Conservation (phyloP, 192 early-diverging fungal species). For the Backusella psychrophila region DNA sequence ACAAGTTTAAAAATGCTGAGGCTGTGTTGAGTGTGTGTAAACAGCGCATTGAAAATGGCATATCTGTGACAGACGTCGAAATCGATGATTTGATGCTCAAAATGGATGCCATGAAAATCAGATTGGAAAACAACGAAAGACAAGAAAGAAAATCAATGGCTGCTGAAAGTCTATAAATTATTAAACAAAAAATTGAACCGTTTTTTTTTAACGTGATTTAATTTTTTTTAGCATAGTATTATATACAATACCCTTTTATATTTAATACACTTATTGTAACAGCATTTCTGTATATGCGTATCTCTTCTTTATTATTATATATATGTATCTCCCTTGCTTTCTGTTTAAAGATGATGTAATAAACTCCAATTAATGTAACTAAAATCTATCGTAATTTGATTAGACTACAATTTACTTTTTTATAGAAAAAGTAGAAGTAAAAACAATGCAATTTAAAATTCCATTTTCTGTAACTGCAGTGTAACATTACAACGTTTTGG, state of each 20-base stretch:
- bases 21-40: not conserved
- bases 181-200: too few relatives aligned
- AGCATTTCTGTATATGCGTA: not conserved
- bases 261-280: not conserved
- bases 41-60: not conserved
- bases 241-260: not conserved
- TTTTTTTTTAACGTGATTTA: too few relatives aligned
- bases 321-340: not conserved
- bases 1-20: not conserved
- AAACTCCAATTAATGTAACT: not conserved
- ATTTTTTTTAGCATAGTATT: not conserved
- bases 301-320: not conserved
- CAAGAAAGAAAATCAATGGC: not conserved
- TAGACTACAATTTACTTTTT: too few relatives aligned
- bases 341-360: not conserved
- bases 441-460: too few relatives aligned
- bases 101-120: constrained; percentile 23
- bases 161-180: not conserved
- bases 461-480: too few relatives aligned
- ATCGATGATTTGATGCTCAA: constrained; percentile 14
- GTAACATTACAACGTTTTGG: too few relatives aligned
- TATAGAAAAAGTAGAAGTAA: too few relatives aligned
- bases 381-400: too few relatives aligned
- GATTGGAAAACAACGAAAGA: constrained; percentile 3
- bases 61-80: constrained; percentile 8